These are phyloP conservation scores for Exophiala sp. DNA, from an alignment of 2,329 filamentous ascomycete species.

Conservation along the genomic window DNA sequence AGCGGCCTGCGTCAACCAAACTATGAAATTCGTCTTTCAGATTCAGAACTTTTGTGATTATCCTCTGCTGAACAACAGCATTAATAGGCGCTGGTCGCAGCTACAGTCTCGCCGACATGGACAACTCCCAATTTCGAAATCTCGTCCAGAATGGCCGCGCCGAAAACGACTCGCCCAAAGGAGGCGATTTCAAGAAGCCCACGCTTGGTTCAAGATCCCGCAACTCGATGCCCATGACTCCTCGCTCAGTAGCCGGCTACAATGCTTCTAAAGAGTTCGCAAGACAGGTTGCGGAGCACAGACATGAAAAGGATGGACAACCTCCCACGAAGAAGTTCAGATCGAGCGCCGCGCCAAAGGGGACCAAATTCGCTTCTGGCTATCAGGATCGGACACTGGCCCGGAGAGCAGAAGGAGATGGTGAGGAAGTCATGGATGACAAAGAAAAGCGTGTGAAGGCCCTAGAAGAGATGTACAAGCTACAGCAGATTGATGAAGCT, in stretches of 20 bases:
- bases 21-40: neutral
- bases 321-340: slow-evolving; percentile 69
- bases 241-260: slow-evolving; percentile 50
- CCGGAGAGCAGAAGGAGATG: slow-evolving; percentile 54
- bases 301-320: slow-evolving; percentile 50
- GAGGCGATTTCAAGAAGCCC: slow-evolving; percentile 43
- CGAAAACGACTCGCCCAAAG: slow-evolving; percentile 17
- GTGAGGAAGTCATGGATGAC: slow-evolving; percentile 49
- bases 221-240: slow-evolving; percentile 89
- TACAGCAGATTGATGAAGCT: slow-evolving; percentile 75
- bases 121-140: slow-evolving; percentile 90
- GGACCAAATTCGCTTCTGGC: slow-evolving; percentile 71
- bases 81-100: no score
- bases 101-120: slow-evolving; percentile 58
- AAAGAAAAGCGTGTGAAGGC: slow-evolving; percentile 67
- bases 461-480: slow-evolving; percentile 75
- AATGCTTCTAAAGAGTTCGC: slow-evolving; percentile 72
- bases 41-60: no score
- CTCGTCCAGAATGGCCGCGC: slow-evolving; percentile 52
- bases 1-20: neutral
- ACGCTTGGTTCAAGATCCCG: slow-evolving; percentile 73
- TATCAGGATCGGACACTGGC: slow-evolving; percentile 78
- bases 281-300: slow-evolving; percentile 75
- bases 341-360: slow-evolving; percentile 73
- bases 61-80: neutral